Percentiles rank a stretch among this genome's conserved stretches.
These are phyloP conservation scores for Fusarium coicis DNA, from an alignment of 2,329 filamentous ascomycete species.

Conservation along the genomic window DNA sequence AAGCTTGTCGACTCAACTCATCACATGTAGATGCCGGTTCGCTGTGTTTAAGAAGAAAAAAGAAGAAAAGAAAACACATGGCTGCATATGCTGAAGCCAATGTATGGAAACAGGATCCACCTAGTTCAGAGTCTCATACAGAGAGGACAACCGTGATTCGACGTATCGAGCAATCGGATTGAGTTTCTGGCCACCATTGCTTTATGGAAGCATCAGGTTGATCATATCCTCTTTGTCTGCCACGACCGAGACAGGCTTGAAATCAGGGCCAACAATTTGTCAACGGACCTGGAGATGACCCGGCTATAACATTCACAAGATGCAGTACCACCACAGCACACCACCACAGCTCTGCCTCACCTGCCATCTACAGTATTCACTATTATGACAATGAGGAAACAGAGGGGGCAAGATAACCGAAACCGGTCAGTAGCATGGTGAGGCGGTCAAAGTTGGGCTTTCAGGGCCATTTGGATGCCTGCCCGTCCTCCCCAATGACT, in stretches of 20 bases:
- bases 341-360: neutral
- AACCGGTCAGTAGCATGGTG: constrained; percentile 18
- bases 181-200: neutral
- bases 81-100: neutral
- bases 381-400: neutral
- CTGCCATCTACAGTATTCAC: neutral
- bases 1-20: neutral
- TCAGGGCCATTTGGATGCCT: constrained; percentile 1
- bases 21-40: neutral
- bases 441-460: constrained; percentile 27
- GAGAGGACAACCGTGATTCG: neutral
- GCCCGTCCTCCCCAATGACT: neutral
- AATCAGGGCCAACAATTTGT: neutral
- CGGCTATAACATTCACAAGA: neutral
- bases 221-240: neutral
- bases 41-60: neutral
- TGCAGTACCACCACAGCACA: neutral
- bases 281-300: constrained; percentile 11
- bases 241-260: neutral
- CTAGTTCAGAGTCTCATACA: neutral
- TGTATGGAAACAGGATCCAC: neutral
- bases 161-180: neutral
- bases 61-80: neutral
- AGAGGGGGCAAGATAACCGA: constrained; percentile 24
- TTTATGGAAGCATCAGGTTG: neutral